Percentiles rank a stretch among this genome's conserved stretches.
Conservation (phyloP, 257 asterid genomes). For the Petunia axillaris region DNA sequence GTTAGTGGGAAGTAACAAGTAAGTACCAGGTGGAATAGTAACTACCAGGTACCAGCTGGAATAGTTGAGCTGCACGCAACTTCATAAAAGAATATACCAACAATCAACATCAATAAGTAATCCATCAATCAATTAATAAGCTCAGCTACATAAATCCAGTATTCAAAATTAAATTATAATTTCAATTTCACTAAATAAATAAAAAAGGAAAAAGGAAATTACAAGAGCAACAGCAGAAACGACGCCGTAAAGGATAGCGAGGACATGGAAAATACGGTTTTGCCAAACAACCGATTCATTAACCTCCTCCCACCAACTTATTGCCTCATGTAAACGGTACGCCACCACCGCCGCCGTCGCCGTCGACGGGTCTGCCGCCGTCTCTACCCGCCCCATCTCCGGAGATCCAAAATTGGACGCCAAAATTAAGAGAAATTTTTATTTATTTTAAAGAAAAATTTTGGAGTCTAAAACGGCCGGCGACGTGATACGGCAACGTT, state of each 20-base stretch:
- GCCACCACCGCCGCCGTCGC: conserved; percentile 46
- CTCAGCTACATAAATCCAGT: not conserved
- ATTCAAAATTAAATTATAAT: not conserved
- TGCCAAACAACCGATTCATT: conserved; percentile 77
- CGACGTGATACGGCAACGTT: not conserved
- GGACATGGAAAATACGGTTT: conserved; percentile 71
- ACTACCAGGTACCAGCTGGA: no score
- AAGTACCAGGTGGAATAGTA: no score
- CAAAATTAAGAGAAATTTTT: not conserved
- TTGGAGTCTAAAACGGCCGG: conserved; percentile 35
- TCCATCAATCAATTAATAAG: not conserved
- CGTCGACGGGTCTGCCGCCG: conserved; percentile 46
- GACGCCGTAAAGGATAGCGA: conserved; percentile 73
- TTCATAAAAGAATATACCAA: not conserved
- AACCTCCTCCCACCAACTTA: conserved; percentile 82
- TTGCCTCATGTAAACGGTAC: conserved; percentile 63
- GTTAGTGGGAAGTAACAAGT: no score
- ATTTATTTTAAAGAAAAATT: not conserved
- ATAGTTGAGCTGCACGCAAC: no score
- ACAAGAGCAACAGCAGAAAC: conserved; percentile 82
- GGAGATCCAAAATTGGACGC: conserved; percentile 35
- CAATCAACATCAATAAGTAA: not conserved
- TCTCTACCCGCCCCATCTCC: conserved; percentile 49
- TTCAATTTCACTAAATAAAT: not conserved
- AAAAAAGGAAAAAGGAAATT: conserved; percentile 15